Evolutionary conservation across 2,329 filamentous ascomycete species (phyloP), one percentile per base, ranked within the genome.

Genomic region (Cercospora sp.): DNA sequence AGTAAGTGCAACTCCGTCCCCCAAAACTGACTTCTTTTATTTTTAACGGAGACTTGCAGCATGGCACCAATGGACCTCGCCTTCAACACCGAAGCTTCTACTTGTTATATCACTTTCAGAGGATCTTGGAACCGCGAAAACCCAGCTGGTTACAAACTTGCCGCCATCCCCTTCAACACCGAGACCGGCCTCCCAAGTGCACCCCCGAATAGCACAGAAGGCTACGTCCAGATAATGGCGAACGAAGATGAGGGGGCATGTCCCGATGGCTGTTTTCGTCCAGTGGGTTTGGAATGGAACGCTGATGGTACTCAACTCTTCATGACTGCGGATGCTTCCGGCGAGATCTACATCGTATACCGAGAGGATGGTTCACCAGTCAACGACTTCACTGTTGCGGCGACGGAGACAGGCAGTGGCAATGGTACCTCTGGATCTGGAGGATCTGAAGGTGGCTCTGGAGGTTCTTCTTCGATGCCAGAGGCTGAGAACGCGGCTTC

Each of bases 41-140:
- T 53, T 5, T 9, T 53, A 13, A 53, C 23, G 20, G 28, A 3
- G 10, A 30, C 16, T 26, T n/a, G 20, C 48, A 55, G 48, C 75
- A 89, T 85, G 76, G 90, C 91, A 0, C 91, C 91, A 0, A 81
- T 93, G 1, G 90, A 92, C 71, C 86, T 93, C 74, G 87, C 87
- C 68, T 93, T 93, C 80, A 83, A 86, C 69, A 74, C 82, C 53
- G 87, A 86, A 45, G 84, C 83, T 10, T 84, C 82, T 1, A 80
- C 80, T 1, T 89, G 88, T 0, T 93, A 86, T 79, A 80, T 93
- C n/a, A 83, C 87, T 0, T 91, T 92, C 79, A 90, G 91, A 77
- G 90, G 91, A 3, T 90, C 87, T 76, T 92, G 90, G 83, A 80
- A 86, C 68, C 79, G 83, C 12, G 76, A 80, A 26, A 73, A 78